Base-by-base conservation (phyloP, 1,284 basidiomycete species). In the Cryptococcus amylolentus region DNA sequence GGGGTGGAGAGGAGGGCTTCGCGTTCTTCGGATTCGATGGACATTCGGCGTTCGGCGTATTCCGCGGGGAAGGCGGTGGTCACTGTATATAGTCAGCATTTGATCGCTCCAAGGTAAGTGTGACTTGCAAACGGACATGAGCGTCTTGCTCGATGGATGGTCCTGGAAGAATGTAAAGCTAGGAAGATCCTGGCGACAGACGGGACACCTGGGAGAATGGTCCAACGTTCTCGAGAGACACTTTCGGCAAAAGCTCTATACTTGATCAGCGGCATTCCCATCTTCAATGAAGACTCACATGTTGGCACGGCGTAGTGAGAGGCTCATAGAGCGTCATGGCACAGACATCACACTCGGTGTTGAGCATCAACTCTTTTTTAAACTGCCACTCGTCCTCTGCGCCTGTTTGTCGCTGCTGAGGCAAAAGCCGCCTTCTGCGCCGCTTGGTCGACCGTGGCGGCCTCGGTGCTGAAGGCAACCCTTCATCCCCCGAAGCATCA, bases 281-380 rank as follows among this genome's bases (percentile, higher is more conserved):
- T 27, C 50, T 5, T 31, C 26, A 12, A 31, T 41, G 16, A 16
- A 4, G 6, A 80, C 88, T 73, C 71, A 89, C 89, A 78, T 97
- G 93, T 72, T 95, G 92, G 73, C 94, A 97, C 4, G 89, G 89
- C 1, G 92, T 91, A 8, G 94, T 97, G 55, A 94, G 81, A 1
- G 93, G 93, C 61, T 91, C 84, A 78, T 87, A 86, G 57, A 94
- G 80, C 40, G 95, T 78, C 71, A 84, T 82, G 68, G 90, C 88
- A 77, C 94, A 97, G 37, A 97, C 91, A 74, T 94, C 89, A 74
- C 93, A 97, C 31, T 86, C 87, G 51, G 95, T 80, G 66, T 92
- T 87, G 10, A 82, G 72, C 28, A 84, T 71, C 6, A 96, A 81
- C 46, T 88, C 86, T 70, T 88, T 89, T 67, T 85, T 81, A 62